A percentile compares a stretch with the other conserved stretches of the same genome.
Evolutionary conservation across 768 basidiomycete genomes (phyloP).

Genomic region (Leccinum fibrillosum): DNA sequence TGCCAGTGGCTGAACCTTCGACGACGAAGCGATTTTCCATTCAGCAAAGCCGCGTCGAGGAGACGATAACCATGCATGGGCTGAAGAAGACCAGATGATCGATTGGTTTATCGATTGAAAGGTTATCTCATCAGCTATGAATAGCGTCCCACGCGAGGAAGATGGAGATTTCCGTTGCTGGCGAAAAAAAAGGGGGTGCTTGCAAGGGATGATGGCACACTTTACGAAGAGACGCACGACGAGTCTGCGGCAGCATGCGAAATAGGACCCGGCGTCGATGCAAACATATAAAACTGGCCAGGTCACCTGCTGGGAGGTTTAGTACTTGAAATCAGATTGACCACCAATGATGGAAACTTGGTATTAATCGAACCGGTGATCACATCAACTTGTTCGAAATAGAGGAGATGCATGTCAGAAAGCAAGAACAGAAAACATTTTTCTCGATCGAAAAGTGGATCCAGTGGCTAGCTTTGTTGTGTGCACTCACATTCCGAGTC

Average conservation of each 20-base stretch:
- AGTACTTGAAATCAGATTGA: background rate
- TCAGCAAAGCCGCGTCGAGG: background rate
- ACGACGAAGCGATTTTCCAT: background rate
- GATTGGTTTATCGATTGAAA: constrained; percentile 23
- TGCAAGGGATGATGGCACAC: background rate
- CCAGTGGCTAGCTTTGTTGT: background rate
- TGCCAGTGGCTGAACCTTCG: background rate
- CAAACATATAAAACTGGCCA: background rate
- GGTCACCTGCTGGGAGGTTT: background rate
- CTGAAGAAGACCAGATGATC: background rate
- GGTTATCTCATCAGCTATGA: constrained; percentile 21
- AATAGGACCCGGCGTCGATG: background rate
- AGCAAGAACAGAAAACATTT: background rate
- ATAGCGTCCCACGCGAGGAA: constrained; percentile 16
- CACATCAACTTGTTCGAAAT: background rate
- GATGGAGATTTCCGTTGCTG: constrained; percentile 7
- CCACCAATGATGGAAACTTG: background rate
- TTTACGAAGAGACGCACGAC: constrained; percentile 7
- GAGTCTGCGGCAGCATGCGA: constrained; percentile 10
- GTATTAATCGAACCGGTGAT: constrained; percentile 4
- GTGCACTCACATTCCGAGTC: background rate
- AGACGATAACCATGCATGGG: background rate
- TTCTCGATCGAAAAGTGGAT: constrained; percentile 1
- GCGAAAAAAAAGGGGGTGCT: background rate
- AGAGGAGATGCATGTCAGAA: background rate